Evolutionary conservation across 2,329 filamentous ascomycete genomes (phyloP), one percentile per base, ranked within the genome.

Genomic region (Cylindrodendrum hubeiense): DNA sequence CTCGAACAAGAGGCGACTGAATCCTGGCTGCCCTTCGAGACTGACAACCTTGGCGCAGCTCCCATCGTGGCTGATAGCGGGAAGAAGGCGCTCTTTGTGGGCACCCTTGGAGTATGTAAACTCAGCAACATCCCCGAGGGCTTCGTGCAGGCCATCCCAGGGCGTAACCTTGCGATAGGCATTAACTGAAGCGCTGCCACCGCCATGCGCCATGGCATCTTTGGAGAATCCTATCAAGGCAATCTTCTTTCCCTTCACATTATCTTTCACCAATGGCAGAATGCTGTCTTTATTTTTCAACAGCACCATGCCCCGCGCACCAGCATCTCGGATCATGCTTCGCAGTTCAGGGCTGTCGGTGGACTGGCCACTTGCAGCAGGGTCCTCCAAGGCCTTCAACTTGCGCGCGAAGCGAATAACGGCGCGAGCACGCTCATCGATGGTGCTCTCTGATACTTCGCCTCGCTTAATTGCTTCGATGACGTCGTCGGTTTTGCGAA

Each of bases 251-350:
- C 65, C 69, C 8, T 61, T 58, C 2, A 69, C 52, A 1, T 67
- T 67, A 3, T 67, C 62, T 8, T 66, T 72, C 1, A 65, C 81
- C 5, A 88, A 72, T 0, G 90, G 90, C 1, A 92, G 79, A 2
- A 87, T 77, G 12, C 79, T 77, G 30, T 83, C 81, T 21, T 89
- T 81, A 63, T 92, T 92, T 78, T 91, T 91, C 41, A 91, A 78
- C 12, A 91, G 82, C 1, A 91, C 88, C 12, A 90, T 86, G 0
- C 87, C 87, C 61, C 89, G 85, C 0, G 71, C 71, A 4, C 71
- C 72, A 3, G 70, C 67, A 4, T 74, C 68, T 2, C 74, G 70
- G 19, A 76, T 75, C 52, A 76, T 66, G 0, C 30, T 65, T 4
- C 69, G 47, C 4, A 69, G 50, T 46, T 80, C 76, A 2, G 74